A percentile compares a stretch with the other conserved stretches of the same genome.
Conservation (phyloP, 2,329 filamentous ascomycete genomes). For the Xylariales sp. region DNA sequence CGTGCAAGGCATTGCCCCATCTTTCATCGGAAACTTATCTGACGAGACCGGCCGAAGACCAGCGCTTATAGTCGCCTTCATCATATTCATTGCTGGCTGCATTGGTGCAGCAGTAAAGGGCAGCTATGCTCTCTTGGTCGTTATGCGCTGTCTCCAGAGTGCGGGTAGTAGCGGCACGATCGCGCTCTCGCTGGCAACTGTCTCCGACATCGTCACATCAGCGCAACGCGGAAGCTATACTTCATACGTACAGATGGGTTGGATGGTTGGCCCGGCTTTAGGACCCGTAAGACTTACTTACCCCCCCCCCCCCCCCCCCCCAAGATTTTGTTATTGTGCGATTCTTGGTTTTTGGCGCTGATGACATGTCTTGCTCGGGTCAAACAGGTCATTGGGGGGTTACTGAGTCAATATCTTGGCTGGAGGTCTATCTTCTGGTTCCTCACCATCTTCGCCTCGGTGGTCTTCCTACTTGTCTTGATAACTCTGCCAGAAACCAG, state of each 20-base stretch:
- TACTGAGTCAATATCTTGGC: conserved; percentile 41
- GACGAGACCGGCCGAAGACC: conserved; percentile 34
- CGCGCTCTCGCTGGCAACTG: conserved; percentile 33
- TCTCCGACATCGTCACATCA: conserved; percentile 32
- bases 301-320: neutral
- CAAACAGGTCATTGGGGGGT: conserved; percentile 43
- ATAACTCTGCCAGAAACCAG: conserved; percentile 29
- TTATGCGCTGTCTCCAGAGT: conserved; percentile 36
- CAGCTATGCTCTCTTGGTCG: conserved; percentile 30
- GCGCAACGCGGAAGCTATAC: conserved; percentile 35
- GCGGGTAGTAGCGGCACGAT: conserved; percentile 40
- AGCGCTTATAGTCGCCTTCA: conserved; percentile 30
- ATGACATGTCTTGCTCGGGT: too few relatives aligned
- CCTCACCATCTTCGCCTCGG: conserved; percentile 32
- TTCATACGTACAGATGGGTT: conserved; percentile 30
- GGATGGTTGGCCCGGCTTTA: conserved; percentile 25
- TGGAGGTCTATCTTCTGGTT: conserved; percentile 53
- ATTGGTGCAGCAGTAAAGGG: conserved; percentile 28
- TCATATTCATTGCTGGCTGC: conserved; percentile 29
- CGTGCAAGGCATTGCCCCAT: conserved; percentile 36
- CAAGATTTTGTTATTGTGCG: too few relatives aligned
- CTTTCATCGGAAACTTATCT: conserved; percentile 32
- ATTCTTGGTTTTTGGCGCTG: too few relatives aligned
- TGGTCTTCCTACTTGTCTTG: conserved; percentile 31
- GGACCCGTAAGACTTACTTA: neutral